phyloP scores from a whole-genome alignment of 2,329 filamentous ascomycete genomes.

The Verticillium albo-atrum region DNA sequence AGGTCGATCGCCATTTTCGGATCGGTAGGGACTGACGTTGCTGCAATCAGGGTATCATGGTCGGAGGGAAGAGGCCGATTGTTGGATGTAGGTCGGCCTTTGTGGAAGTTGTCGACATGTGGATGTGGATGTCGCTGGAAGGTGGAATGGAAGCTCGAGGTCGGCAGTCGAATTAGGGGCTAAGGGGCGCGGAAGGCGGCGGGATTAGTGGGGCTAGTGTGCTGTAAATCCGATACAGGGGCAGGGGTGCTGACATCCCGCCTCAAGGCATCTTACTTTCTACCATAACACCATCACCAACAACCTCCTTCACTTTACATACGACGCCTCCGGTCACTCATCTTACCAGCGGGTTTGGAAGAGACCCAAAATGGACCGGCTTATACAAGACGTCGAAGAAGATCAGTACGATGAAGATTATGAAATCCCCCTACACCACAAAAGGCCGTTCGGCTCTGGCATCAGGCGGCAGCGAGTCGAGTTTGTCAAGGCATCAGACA shows the following conservation, averaged over 20 bases:
- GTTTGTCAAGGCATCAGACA: slow-evolving; percentile 51
- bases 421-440: slow-evolving; percentile 48
- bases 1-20: slow-evolving; percentile 49
- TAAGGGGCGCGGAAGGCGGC: not conserved
- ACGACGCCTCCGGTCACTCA: too few relatives aligned
- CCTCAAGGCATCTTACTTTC: not conserved
- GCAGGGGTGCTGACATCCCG: not conserved
- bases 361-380: not conserved
- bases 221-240: not conserved
- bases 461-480: slow-evolving; percentile 49
- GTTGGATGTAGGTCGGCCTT: not conserved
- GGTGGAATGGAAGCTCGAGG: not conserved
- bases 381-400: not conserved
- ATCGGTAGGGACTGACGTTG: not conserved
- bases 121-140: not conserved
- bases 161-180: not conserved
- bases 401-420: slow-evolving; percentile 31
- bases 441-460: slow-evolving; percentile 51
- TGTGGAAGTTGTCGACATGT: not conserved
- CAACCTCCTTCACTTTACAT: not conserved
- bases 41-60: not conserved
- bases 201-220: not conserved
- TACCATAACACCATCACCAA: not conserved
- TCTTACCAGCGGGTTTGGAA: not conserved
- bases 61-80: not conserved